Evolutionary conservation across 495 filamentous ascomycete species (phyloP), one percentile per base, ranked within the genome.

Genomic region (Aspergillus olivimuriae): DNA sequence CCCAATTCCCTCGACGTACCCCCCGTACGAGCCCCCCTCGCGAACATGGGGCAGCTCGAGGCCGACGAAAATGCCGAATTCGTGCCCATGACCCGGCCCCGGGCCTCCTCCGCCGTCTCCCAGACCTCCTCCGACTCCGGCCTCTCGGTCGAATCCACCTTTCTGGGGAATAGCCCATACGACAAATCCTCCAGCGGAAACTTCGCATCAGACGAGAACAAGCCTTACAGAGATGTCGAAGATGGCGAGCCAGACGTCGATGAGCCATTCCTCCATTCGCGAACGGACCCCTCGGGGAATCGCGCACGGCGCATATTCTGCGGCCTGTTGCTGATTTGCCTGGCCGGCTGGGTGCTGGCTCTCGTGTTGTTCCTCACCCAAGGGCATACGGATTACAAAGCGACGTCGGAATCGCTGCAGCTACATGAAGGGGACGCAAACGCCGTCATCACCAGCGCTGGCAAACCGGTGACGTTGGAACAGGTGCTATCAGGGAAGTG

Each of bases 281-380:
- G 48, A 10, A 60, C 52, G 40, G 60, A 56, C 23, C 39, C 56
- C 2, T 57, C 65, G 10, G 46, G 52, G 20, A 57, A 35, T 43
- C 59, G 75, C 43, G 69, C 80, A 38, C 77, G 82, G 50, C 72
- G 79, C 39, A 59, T 82, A 21, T 59, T 96, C 30, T 87, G 87
- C 66, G 66, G 86, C 22, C 50, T 90, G 16, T 77, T 77, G 5
- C 65, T 68, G 11, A 55, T 91, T 19, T 80, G 86, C 56, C 57
- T 88, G 16, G 83, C 82, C 6, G 82, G 82, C 40, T 98, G 92
- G 92, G 52, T 86, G 10, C 59, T 89, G 38, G 88, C 87, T 0
- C 73, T 96, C 30, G 70, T 83, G 30, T 65, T 86, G 33, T 94
- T 91, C 63, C 50, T 96, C 39, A 72, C 73, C 2, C 69, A 75